These are phyloP conservation scores for Candolleomyces eurysporus DNA, from an alignment of 768 basidiomycete genomes.

Conservation along the genomic window DNA sequence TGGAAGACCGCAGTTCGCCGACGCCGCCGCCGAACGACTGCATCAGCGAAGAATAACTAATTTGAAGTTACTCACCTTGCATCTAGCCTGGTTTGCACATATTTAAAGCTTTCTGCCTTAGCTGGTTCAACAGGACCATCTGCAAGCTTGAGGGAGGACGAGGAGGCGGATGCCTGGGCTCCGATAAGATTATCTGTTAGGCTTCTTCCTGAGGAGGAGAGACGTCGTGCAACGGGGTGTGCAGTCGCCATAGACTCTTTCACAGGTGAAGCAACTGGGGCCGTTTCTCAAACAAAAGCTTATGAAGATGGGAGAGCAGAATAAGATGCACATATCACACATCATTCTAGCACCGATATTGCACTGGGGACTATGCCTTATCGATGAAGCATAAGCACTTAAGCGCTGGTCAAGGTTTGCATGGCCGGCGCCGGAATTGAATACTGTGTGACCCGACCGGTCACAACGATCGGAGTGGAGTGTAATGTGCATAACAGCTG, in stretches of 20 bases:
- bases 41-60: constrained; percentile 26
- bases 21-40: constrained; percentile 29
- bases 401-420: too few species aligned
- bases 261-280: constrained; percentile 14
- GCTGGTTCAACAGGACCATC: constrained; percentile 41
- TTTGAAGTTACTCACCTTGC: constrained; percentile 58
- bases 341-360: too few species aligned
- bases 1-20: constrained; percentile 1
- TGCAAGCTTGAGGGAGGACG: constrained; percentile 32
- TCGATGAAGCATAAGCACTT: too few species aligned
- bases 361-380: too few species aligned
- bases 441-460: too few species aligned
- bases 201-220: background rate
- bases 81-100: constrained; percentile 54
- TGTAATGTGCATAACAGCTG: too few species aligned
- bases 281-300: constrained; percentile 6
- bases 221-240: background rate
- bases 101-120: constrained; percentile 61
- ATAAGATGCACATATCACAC: constrained; percentile 8
- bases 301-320: constrained; percentile 9
- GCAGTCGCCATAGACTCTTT: constrained; percentile 4
- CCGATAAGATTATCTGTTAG: background rate
- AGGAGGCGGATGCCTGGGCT: background rate
- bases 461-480: too few species aligned
- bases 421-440: too few species aligned